These are phyloP conservation scores for Rubia yunnanensis DNA, from an alignment of 257 asterid genomes.

Conservation along the genomic window DNA sequence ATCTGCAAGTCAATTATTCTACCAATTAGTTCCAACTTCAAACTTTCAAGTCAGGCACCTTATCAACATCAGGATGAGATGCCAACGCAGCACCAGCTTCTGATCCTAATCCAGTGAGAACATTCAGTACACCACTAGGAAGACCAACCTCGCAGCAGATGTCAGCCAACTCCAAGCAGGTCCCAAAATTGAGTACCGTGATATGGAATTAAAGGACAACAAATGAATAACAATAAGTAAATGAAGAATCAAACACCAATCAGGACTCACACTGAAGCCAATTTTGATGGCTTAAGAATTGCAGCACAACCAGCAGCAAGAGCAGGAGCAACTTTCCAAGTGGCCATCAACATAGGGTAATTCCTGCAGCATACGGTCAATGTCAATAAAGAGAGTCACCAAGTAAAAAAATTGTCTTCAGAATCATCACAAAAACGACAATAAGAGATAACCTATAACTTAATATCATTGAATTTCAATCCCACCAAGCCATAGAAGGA, in stretches of 20 bases:
- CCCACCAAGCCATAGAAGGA: neutral
- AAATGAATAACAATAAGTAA: neutral
- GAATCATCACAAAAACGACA: neutral
- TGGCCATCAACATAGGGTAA: slow-evolving; percentile 91
- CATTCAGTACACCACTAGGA: slow-evolving; percentile 81
- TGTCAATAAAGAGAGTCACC: slow-evolving; percentile 11
- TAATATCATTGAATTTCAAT: neutral
- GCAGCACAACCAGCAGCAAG: slow-evolving; percentile 97
- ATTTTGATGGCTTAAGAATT: slow-evolving; percentile 90
- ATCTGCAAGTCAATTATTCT: slow-evolving; percentile 38
- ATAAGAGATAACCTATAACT: neutral
- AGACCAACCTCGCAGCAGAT: slow-evolving; percentile 84
- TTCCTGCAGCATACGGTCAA: slow-evolving; percentile 42
- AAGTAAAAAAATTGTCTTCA: neutral
- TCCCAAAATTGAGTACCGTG: slow-evolving; percentile 33
- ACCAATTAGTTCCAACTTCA: slow-evolving; percentile 5
- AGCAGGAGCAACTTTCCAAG: slow-evolving; percentile 99
- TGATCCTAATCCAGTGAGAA: slow-evolving; percentile 81
- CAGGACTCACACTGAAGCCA: slow-evolving; percentile 64
- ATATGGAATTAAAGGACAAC: neutral
- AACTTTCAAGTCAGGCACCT: slow-evolving; percentile 36
- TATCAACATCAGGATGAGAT: slow-evolving; percentile 93
- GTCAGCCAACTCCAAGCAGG: slow-evolving; percentile 95
- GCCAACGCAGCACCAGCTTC: slow-evolving; percentile 97
- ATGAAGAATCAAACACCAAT: slow-evolving; percentile 7